These are phyloP conservation scores for Chlorella variabilis DNA, from an alignment of 163 green algal genomes.

Conservation along the genomic window DNA sequence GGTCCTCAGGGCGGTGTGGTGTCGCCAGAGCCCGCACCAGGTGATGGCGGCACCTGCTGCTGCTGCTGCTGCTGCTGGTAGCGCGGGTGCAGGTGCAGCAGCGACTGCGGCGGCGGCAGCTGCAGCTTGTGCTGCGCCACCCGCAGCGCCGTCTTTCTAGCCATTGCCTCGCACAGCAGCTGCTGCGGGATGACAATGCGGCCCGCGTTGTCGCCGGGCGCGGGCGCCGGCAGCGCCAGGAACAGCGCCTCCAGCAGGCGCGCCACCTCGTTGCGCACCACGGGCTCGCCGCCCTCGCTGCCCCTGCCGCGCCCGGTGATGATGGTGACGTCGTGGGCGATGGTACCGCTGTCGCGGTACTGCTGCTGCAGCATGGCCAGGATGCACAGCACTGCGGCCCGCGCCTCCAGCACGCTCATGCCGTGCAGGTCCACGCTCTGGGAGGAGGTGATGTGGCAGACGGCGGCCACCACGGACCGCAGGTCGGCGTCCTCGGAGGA, in stretches of 20 bases:
- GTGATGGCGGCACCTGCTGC: neutral
- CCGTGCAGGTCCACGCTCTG: conserved; percentile 55
- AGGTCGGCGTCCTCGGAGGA: conserved; percentile 11
- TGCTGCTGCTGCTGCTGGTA: neutral
- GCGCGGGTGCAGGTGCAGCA: neutral
- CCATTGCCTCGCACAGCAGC: conserved; percentile 17
- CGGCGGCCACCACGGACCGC: conserved; percentile 7
- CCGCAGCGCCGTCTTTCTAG: neutral
- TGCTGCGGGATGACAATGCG: conserved; percentile 35
- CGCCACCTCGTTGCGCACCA: conserved; percentile 48
- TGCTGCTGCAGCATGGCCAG: conserved; percentile 43
- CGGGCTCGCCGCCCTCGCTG: conserved; percentile 63
- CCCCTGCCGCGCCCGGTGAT: conserved; percentile 48
- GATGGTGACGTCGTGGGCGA: conserved; percentile 36
- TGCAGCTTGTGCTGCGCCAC: neutral
- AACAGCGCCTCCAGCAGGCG: conserved; percentile 35
- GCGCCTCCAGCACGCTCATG: conserved; percentile 50
- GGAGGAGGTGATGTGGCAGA: conserved; percentile 25
- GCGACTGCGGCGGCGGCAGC: neutral
- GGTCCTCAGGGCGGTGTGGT: too few relatives aligned
- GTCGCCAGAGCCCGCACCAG: too few relatives aligned
- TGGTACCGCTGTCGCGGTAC: neutral
- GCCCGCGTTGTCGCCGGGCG: conserved; percentile 7
- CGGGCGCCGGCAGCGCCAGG: conserved; percentile 6
- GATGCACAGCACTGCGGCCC: conserved; percentile 59